phyloP scores from a whole-genome alignment of 257 asterid species.

The Scutellaria baicalensis region DNA sequence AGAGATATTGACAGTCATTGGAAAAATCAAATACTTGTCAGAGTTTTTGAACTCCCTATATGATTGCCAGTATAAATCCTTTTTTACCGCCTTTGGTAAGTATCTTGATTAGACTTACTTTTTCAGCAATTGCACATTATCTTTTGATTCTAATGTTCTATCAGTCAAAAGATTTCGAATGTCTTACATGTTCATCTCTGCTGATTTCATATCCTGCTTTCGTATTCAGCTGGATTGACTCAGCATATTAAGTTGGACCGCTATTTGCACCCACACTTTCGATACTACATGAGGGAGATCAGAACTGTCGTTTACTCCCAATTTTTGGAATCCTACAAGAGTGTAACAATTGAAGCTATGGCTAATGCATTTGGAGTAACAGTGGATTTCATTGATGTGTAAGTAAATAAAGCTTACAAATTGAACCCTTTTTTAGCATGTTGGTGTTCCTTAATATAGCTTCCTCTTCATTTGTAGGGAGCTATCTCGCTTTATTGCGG shows the following conservation, averaged over 20 bases:
- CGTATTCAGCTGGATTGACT: slow-evolving; percentile 65
- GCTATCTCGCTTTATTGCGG: slow-evolving; percentile 77
- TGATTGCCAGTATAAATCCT: slow-evolving; percentile 77
- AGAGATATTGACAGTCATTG: slow-evolving; percentile 81
- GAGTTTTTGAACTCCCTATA: slow-evolving; percentile 76
- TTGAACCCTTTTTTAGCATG: background rate
- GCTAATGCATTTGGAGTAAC: slow-evolving; percentile 84
- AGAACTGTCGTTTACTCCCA: slow-evolving; percentile 76
- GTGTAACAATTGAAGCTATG: slow-evolving; percentile 85
- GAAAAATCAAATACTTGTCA: slow-evolving; percentile 64
- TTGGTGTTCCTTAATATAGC: background rate
- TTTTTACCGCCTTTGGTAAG: slow-evolving; percentile 83
- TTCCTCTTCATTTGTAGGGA: slow-evolving; percentile 36
- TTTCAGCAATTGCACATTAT: background rate
- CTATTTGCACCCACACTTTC: slow-evolving; percentile 71
- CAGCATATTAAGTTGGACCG: slow-evolving; percentile 72
- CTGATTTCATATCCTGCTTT: background rate
- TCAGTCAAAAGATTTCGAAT: background rate
- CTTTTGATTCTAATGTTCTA: background rate
- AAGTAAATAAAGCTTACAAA: slow-evolving; percentile 15
- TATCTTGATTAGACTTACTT: background rate
- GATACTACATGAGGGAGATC: slow-evolving; percentile 84
- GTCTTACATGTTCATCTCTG: background rate
- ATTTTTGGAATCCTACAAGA: slow-evolving; percentile 81
- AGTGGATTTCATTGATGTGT: slow-evolving; percentile 71